These are phyloP conservation scores for Lepidium aucheri DNA, from an alignment of 345 rosid genomes.

Conservation along the genomic window DNA sequence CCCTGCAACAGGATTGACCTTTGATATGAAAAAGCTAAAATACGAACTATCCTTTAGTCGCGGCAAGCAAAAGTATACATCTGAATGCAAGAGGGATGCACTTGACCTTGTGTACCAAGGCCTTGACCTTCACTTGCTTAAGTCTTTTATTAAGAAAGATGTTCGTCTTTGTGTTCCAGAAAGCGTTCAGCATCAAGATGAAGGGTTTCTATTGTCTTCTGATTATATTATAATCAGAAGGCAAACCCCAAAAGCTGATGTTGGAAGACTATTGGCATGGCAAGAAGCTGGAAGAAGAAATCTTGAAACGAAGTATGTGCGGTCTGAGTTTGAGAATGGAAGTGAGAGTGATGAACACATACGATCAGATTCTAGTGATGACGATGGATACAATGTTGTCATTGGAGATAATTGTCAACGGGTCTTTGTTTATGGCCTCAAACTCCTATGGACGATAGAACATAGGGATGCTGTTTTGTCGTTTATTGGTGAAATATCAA, in stretches of 20 bases:
- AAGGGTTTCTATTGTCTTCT: conserved; percentile 82
- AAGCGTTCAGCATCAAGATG: conserved; percentile 65
- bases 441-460: conserved; percentile 80
- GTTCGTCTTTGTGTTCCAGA: conserved; percentile 35
- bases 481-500: conserved; percentile 83
- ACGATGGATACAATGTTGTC: conserved; percentile 92
- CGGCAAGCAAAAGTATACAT: conserved; percentile 85
- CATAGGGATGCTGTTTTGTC: conserved; percentile 98
- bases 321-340: conserved; percentile 95
- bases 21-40: conserved; percentile 76
- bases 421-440: conserved; percentile 87
- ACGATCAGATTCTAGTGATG: conserved; percentile 87
- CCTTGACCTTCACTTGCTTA: conserved; percentile 79
- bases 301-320: conserved; percentile 81
- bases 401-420: conserved; percentile 95
- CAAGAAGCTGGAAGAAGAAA: conserved; percentile 98
- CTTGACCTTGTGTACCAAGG: conserved; percentile 98
- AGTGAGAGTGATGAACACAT: conserved; percentile 94
- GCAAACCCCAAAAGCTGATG: conserved; percentile 92
- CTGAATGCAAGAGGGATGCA: conserved; percentile 76
- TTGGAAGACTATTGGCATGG: conserved; percentile 85
- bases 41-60: conserved; percentile 74
- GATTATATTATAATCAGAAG: conserved; percentile 92
- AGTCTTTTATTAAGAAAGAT: conserved; percentile 56
- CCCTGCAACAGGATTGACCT: conserved; percentile 85